These are phyloP conservation scores for Leishmania lainsoni DNA, from an alignment of 208 protist species.

Conservation along the genomic window DNA sequence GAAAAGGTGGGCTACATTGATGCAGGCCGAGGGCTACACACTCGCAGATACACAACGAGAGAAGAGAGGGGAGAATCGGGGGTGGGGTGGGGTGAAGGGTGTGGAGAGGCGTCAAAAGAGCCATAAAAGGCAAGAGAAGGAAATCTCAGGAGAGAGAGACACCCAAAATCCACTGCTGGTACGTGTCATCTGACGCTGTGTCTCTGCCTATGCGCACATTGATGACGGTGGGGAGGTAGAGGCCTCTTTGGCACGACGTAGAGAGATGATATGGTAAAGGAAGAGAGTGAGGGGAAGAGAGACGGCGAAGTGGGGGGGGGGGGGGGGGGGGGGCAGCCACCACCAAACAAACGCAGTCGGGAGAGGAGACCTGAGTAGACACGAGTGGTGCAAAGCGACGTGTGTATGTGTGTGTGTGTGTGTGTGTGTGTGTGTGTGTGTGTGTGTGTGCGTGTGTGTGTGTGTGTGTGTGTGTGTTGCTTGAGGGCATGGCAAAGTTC, in stretches of 20 bases:
- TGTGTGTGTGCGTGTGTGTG: background rate
- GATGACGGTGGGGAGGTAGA: background rate
- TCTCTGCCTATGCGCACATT: slow-evolving; percentile 2
- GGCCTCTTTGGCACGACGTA: background rate
- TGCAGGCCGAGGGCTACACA: background rate
- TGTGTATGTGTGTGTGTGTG: background rate
- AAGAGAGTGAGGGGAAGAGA: slow-evolving; percentile 5
- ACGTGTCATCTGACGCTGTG: background rate
- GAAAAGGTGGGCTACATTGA: background rate
- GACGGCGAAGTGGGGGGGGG: background rate
- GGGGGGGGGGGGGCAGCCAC: background rate
- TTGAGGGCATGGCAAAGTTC: background rate
- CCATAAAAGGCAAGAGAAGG: background rate
- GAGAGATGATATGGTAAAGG: background rate
- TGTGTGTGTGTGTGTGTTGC: background rate
- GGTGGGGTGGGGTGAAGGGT: background rate
- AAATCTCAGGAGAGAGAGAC: background rate
- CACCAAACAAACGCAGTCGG: background rate
- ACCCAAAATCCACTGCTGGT: background rate
- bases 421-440: background rate
- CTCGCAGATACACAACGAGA: background rate
- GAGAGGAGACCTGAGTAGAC: background rate
- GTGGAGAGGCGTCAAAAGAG: background rate
- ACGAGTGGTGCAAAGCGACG: background rate
- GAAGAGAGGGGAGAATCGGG: too few relatives aligned